A percentile compares a stretch with the other conserved stretches of the same genome.
phyloP scores from a whole-genome alignment of 495 filamentous ascomycete species.

The Lineolata rhizophorae region DNA sequence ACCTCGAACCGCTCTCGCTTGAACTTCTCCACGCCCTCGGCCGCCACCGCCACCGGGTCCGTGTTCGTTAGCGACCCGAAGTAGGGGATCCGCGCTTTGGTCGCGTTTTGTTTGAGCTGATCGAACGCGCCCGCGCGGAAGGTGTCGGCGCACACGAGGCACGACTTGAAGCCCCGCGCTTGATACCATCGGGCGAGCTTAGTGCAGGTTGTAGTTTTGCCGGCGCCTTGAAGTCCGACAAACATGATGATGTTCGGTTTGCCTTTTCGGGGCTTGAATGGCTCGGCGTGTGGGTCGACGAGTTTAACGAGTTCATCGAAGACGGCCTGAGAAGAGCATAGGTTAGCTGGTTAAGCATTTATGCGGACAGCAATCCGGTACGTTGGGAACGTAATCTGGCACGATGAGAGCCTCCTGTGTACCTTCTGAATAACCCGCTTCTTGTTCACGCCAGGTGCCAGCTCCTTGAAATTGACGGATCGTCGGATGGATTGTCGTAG shows the following conservation, averaged over 20 bases:
- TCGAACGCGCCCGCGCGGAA: constrained; percentile 97
- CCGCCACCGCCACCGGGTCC: constrained; percentile 79
- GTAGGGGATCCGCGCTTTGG: constrained; percentile 97
- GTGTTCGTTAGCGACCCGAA: constrained; percentile 91
- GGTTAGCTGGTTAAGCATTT: too few relatives aligned
- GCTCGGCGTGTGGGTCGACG: constrained; percentile 86
- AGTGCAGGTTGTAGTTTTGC: constrained; percentile 96
- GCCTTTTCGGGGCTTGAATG: constrained; percentile 93
- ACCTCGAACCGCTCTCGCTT: constrained; percentile 97
- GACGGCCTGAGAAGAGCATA: too few relatives aligned
- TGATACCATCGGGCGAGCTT: constrained; percentile 93
- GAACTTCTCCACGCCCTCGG: constrained; percentile 93
- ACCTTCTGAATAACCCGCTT: constrained; percentile 88
- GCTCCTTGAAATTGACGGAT: constrained; percentile 80
- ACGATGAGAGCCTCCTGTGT: too few relatives aligned
- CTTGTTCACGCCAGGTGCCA: constrained; percentile 80
- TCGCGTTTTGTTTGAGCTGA: constrained; percentile 96
- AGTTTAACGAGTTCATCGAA: constrained; percentile 92
- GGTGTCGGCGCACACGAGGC: constrained; percentile 92
- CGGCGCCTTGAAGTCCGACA: constrained; percentile 87
- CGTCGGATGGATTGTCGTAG: constrained; percentile 84
- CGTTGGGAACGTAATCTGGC: too few relatives aligned
- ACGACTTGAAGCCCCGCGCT: constrained; percentile 78
- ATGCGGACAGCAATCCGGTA: too few relatives aligned
- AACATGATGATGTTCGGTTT: constrained; percentile 98